A percentile compares a stretch with the other conserved stretches of the same genome.
phyloP scores from a whole-genome alignment of 2,329 filamentous ascomycete species.

The Stachybotrys echinatus region DNA sequence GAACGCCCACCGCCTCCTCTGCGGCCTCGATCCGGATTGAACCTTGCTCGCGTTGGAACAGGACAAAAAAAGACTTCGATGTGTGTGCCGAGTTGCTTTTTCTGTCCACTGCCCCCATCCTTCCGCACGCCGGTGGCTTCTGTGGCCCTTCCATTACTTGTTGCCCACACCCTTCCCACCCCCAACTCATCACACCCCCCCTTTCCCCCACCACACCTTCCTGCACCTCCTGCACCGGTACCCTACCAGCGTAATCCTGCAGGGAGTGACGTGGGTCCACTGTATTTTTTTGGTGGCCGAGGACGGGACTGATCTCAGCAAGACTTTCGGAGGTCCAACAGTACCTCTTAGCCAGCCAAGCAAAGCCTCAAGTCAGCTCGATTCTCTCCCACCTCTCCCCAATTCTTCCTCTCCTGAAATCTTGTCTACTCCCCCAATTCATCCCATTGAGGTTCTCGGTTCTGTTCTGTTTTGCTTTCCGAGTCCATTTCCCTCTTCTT shows the following conservation, averaged over 20 bases:
- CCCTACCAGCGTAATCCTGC: slow-evolving; percentile 6
- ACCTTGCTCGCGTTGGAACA: background rate
- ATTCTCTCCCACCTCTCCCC: slow-evolving; percentile 17
- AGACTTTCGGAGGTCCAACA: slow-evolving; percentile 2
- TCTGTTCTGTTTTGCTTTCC: slow-evolving; percentile 12
- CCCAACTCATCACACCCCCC: background rate
- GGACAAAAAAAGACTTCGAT: background rate
- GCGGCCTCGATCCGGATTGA: background rate
- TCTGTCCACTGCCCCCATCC: background rate
- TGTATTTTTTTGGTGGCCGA: slow-evolving; percentile 13
- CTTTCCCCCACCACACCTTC: background rate
- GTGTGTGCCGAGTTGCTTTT: background rate
- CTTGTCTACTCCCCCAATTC: slow-evolving; percentile 11
- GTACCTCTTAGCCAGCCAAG: slow-evolving; percentile 17
- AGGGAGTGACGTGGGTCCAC: slow-evolving; percentile 15
- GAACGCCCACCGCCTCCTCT: background rate
- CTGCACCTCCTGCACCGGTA: background rate
- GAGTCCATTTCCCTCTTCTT: slow-evolving; percentile 16
- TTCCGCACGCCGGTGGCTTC: slow-evolving; percentile 4
- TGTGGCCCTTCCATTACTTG: background rate
- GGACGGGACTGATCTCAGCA: background rate
- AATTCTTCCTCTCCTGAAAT: slow-evolving; percentile 21
- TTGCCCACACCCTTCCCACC: background rate
- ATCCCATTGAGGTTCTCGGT: slow-evolving; percentile 4
- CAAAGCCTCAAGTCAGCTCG: slow-evolving; percentile 15